A percentile compares a stretch with the other conserved stretches of the same genome.
phyloP scores from a whole-genome alignment of 164 flowering plant species.

The Tinospora cordifolia region DNA sequence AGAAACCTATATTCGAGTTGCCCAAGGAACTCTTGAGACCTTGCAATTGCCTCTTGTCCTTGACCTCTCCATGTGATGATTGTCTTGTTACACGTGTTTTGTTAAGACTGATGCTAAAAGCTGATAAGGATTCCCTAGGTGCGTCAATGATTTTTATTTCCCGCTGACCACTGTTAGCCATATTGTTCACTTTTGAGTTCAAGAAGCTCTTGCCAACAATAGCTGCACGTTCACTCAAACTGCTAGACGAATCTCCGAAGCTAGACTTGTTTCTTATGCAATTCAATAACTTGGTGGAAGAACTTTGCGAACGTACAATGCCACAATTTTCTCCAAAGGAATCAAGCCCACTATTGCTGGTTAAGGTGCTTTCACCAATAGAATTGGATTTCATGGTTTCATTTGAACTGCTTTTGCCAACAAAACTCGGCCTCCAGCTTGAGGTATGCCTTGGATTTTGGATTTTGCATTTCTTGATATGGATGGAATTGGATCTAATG shows the following conservation, averaged over 20 bases:
- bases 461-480: slow-evolving; percentile 4
- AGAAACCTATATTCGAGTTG: slow-evolving; percentile 58
- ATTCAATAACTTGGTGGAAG: slow-evolving; percentile 5
- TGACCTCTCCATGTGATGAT: slow-evolving; percentile 44
- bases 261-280: slow-evolving; percentile 2
- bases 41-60: slow-evolving; percentile 22
- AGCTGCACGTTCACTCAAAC: slow-evolving; percentile 17
- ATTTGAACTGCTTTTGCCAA: slow-evolving; percentile 8
- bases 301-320: neutral
- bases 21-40: slow-evolving; percentile 38
- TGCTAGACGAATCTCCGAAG: slow-evolving; percentile 10
- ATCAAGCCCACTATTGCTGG: neutral
- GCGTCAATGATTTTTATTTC: slow-evolving; percentile 23
- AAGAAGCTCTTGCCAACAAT: slow-evolving; percentile 21
- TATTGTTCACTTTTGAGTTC: slow-evolving; percentile 11
- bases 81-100: slow-evolving; percentile 48
- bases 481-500: slow-evolving; percentile 8
- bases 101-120: slow-evolving; percentile 36
- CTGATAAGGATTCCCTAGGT: slow-evolving; percentile 31
- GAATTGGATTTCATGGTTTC: slow-evolving; percentile 7
- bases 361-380: slow-evolving; percentile 4
- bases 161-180: slow-evolving; percentile 25
- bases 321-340: neutral
- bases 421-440: neutral
- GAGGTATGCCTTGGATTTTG: slow-evolving; percentile 5